These are phyloP conservation scores for Nephelium lappaceum DNA, from an alignment of 345 rosid species.

Conservation along the genomic window DNA sequence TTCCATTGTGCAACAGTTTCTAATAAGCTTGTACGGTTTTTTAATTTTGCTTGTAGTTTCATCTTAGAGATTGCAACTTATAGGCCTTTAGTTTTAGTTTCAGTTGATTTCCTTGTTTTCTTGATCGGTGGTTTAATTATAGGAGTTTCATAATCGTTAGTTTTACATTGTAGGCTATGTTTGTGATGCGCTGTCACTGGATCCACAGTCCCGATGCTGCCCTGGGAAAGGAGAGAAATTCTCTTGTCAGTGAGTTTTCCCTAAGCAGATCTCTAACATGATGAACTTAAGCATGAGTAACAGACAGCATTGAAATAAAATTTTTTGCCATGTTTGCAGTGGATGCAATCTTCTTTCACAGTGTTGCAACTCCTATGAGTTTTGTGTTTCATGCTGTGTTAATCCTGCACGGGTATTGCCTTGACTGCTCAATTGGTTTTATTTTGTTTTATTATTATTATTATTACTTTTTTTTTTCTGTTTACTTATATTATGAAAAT, in stretches of 20 bases:
- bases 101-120: background rate
- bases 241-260: constrained; percentile 87
- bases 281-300: background rate
- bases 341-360: constrained; percentile 81
- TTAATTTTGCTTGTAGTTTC: background rate
- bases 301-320: constrained; percentile 7
- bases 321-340: constrained; percentile 38
- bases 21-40: background rate
- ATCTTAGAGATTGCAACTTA: background rate
- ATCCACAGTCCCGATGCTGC: constrained; percentile 78
- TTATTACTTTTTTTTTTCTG: no score
- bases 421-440: background rate
- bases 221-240: constrained; percentile 80
- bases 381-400: constrained; percentile 90
- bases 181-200: constrained; percentile 79
- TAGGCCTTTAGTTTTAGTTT: background rate
- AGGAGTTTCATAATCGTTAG: background rate
- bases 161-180: constrained; percentile 63
- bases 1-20: background rate
- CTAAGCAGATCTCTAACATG: constrained; percentile 11
- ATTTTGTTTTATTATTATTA: background rate
- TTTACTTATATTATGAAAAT: constrained; percentile 13
- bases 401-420: constrained; percentile 69
- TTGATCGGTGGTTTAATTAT: no score
- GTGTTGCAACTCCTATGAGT: constrained; percentile 88